Evolutionary conservation across 2,329 filamentous ascomycete genomes (phyloP).

Genomic region (Amphichorda felina): DNA sequence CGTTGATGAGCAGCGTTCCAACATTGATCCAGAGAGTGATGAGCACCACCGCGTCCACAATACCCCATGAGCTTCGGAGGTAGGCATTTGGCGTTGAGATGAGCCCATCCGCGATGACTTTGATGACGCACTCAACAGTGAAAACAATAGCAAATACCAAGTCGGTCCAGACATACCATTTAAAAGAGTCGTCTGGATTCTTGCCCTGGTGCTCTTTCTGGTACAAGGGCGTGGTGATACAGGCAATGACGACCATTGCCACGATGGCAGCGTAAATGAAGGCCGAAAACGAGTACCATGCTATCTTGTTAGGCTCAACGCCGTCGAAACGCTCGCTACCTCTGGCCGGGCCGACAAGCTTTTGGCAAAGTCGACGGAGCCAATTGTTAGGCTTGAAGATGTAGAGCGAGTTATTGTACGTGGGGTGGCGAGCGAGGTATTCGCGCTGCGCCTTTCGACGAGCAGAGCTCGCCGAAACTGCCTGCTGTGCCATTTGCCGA

Average conservation of each 20-base stretch:
- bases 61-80: constrained; percentile 90
- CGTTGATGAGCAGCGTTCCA: constrained; percentile 65
- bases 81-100: constrained; percentile 97
- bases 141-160: constrained; percentile 82
- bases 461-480: constrained; percentile 70
- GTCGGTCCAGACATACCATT: constrained; percentile 96
- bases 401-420: constrained; percentile 86
- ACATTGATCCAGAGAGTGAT: constrained; percentile 95
- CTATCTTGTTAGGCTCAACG: constrained; percentile 72
- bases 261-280: constrained; percentile 92
- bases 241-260: constrained; percentile 94
- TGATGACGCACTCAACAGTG: constrained; percentile 75
- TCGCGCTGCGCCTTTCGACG: constrained; percentile 83
- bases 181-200: constrained; percentile 47
- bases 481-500: constrained; percentile 79
- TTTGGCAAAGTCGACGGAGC: constrained; percentile 73
- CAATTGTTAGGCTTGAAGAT: constrained; percentile 71
- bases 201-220: constrained; percentile 73
- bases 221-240: constrained; percentile 86
- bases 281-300: constrained; percentile 90
- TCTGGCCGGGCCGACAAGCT: constrained; percentile 81
- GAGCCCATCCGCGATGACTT: constrained; percentile 88
- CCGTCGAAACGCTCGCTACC: constrained; percentile 82
- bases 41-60: constrained; percentile 86
- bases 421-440: constrained; percentile 76